phyloP scores from a whole-genome alignment of 148 eudicot species.

The Rhododendron vialii region DNA sequence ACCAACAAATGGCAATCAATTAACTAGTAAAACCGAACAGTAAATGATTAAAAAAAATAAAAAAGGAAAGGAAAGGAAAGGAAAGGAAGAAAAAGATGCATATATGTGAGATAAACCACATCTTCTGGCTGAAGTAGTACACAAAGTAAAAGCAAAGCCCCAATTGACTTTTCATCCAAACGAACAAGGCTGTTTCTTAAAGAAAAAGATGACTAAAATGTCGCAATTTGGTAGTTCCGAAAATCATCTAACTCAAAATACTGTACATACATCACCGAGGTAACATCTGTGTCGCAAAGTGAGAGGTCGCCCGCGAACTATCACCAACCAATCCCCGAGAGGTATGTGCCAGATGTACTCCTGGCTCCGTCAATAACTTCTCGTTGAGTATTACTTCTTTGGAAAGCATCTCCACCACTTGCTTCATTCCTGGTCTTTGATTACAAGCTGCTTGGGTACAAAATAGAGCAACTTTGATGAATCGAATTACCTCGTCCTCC shows the following conservation, averaged over 20 bases:
- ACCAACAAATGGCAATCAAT: neutral
- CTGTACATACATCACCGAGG: conserved; percentile 30
- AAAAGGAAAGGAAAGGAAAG: no score
- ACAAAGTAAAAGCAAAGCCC: neutral
- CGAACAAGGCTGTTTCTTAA: neutral
- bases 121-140: neutral
- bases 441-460: conserved; percentile 53
- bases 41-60: no score
- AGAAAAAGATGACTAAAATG: neutral
- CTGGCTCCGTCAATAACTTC: conserved; percentile 38
- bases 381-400: conserved; percentile 39
- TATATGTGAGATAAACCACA: neutral
- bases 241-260: neutral
- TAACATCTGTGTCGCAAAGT: conserved; percentile 22
- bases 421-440: conserved; percentile 59
- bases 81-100: neutral
- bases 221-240: neutral
- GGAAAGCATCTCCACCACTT: conserved; percentile 59
- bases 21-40: no score
- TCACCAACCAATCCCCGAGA: conserved; percentile 10
- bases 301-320: conserved; percentile 8
- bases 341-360: conserved; percentile 19
- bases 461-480: conserved; percentile 50
- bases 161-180: neutral
- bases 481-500: conserved; percentile 36